Percentiles rank a stretch among this genome's conserved stretches.
Evolutionary conservation across 805 yeast genomes (phyloP).

Genomic region (Starmerella tilneyi): DNA sequence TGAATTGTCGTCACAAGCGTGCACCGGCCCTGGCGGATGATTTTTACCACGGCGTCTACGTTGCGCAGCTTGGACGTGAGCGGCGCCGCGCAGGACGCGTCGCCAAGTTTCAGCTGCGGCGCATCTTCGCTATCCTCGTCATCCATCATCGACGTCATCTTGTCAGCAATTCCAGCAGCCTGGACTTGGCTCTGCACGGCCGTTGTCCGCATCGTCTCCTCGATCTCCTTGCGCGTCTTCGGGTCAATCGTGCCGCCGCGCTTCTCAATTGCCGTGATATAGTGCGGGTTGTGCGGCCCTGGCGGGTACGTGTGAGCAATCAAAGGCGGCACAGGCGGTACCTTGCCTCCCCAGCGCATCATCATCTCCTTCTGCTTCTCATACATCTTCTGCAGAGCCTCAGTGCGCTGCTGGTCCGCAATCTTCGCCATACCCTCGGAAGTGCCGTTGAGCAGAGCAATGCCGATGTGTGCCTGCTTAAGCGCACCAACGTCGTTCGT

Average conservation of each 20-base stretch:
- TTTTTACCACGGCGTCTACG: conserved; percentile 84
- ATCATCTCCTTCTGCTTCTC: conserved; percentile 74
- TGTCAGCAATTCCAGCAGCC: conserved; percentile 48
- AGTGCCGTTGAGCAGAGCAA: conserved; percentile 95
- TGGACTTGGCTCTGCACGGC: conserved; percentile 32
- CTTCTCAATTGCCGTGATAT: conserved; percentile 71
- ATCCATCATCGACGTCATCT: conserved; percentile 47
- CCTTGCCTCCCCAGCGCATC: conserved; percentile 60
- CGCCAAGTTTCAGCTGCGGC: conserved; percentile 89
- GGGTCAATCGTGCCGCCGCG: conserved; percentile 74
- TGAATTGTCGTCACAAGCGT: conserved; percentile 95
- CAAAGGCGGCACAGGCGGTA: conserved; percentile 66
- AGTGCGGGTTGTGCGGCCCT: conserved; percentile 82
- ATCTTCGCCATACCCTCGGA: conserved; percentile 85
- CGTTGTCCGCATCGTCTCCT: conserved; percentile 26
- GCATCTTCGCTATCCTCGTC: conserved; percentile 62
- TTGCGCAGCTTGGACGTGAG: conserved; percentile 89
- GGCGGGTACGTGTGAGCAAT: conserved; percentile 97
- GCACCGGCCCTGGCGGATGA: conserved; percentile 96
- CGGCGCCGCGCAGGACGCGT: conserved; percentile 98
- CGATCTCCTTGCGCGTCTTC: conserved; percentile 34
- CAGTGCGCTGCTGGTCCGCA: conserved; percentile 66
- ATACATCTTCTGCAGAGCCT: conserved; percentile 55
- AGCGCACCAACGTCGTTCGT: conserved; percentile 99
- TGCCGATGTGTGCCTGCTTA: conserved; percentile 96